Evolutionary conservation across 768 basidiomycete species (phyloP).

Genomic region (Leucosporidium scottii): DNA sequence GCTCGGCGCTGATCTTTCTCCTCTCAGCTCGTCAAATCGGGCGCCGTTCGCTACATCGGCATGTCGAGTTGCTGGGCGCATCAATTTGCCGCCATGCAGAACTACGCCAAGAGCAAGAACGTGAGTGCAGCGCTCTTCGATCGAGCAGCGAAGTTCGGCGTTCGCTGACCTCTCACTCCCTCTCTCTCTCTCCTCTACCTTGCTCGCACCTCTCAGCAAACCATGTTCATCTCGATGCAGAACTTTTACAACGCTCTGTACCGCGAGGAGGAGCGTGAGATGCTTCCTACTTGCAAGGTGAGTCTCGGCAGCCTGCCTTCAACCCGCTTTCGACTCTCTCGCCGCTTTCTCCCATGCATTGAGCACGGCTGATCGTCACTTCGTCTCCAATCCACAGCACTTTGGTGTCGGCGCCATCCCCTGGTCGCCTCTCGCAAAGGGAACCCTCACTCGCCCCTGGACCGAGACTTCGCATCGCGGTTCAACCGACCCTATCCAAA

Average conservation of each 20-base stretch:
- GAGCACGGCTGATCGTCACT: background rate
- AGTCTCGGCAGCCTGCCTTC: background rate
- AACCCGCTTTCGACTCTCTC: background rate
- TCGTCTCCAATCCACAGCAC: constrained; percentile 5
- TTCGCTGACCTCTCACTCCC: too few relatives aligned
- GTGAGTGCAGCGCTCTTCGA: too few relatives aligned
- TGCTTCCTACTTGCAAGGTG: constrained; percentile 15
- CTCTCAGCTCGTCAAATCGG: constrained; percentile 39
- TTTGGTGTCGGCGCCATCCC: constrained; percentile 52
- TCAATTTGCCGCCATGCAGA: constrained; percentile 25
- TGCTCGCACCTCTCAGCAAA: background rate
- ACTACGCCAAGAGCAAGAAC: constrained; percentile 4
- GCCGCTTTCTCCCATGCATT: constrained; percentile 5
- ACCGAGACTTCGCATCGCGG: constrained; percentile 9
- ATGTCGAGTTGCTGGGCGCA: constrained; percentile 45
- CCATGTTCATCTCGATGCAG: constrained; percentile 32
- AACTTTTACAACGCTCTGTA: constrained; percentile 26
- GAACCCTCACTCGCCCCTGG: constrained; percentile 42
- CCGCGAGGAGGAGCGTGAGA: constrained; percentile 28
- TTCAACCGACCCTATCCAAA: background rate
- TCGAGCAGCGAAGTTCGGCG: too few relatives aligned
- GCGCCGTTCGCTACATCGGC: constrained; percentile 44
- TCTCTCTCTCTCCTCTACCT: too few relatives aligned
- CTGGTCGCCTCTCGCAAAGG: constrained; percentile 54
- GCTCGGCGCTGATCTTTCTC: too few relatives aligned